A percentile compares a stretch with the other conserved stretches of the same genome.
Conservation (phyloP, 2,329 filamentous ascomycete species). For the Curvularia verruculosa region DNA sequence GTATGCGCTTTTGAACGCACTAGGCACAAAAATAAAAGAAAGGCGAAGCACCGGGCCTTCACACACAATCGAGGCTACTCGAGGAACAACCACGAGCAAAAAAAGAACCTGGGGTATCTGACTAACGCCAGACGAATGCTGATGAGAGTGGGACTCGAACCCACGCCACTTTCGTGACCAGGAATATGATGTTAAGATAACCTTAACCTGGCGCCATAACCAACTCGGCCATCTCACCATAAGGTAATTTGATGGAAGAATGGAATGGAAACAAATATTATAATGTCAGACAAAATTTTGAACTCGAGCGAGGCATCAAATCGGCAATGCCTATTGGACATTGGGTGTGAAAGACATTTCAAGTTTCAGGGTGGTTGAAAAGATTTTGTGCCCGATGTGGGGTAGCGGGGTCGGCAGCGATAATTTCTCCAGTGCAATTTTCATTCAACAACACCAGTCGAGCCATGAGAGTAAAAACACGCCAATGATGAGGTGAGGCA, state of each 20-base stretch:
- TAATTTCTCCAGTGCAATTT: neutral
- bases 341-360: neutral
- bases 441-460: neutral
- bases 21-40: neutral
- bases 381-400: neutral
- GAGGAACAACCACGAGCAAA: conserved; percentile 9
- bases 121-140: conserved; percentile 36
- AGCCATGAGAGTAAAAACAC: neutral
- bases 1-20: neutral
- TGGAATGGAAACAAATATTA: too few species aligned
- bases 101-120: conserved; percentile 32
- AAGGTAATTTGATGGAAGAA: conserved; percentile 1
- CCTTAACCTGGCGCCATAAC: conserved; percentile 46
- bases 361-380: neutral
- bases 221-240: conserved; percentile 28
- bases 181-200: conserved; percentile 33
- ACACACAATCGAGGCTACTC: rapidly evolving
- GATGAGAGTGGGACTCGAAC: conserved; percentile 52
- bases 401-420: neutral
- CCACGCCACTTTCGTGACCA: conserved; percentile 50
- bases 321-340: too few species aligned
- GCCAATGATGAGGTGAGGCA: neutral
- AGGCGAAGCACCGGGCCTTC: neutral
- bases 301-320: too few species aligned
- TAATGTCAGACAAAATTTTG: too few species aligned